Evolutionary conservation across 306 rosid species (phyloP).

Genomic region (Hippophae rhamnoides): DNA sequence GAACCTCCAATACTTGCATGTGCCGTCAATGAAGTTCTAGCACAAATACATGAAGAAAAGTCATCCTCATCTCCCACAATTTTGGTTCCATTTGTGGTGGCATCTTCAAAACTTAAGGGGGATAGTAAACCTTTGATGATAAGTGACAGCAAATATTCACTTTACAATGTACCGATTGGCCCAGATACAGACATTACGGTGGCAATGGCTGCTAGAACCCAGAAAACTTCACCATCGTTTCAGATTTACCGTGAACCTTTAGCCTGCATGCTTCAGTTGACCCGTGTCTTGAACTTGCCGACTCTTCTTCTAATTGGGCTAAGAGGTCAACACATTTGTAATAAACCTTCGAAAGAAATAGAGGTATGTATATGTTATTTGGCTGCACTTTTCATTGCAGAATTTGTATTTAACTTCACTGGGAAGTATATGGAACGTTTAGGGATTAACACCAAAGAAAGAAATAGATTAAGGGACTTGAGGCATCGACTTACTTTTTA

Average conservation of each 20-base stretch:
- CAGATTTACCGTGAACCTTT: slow-evolving; percentile 50
- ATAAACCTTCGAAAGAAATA: slow-evolving; percentile 28
- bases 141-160: slow-evolving; percentile 18
- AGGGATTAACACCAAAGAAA: neutral
- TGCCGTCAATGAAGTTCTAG: slow-evolving; percentile 58
- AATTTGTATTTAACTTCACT: neutral
- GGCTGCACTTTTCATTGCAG: slow-evolving; percentile 6
- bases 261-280: slow-evolving; percentile 67
- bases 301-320: slow-evolving; percentile 53
- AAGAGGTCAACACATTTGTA: slow-evolving; percentile 24
- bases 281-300: slow-evolving; percentile 44
- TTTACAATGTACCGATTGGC: slow-evolving; percentile 46
- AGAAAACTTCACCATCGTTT: slow-evolving; percentile 37
- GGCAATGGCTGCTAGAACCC: slow-evolving; percentile 34
- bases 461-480: too few relatives aligned
- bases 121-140: slow-evolving; percentile 29
- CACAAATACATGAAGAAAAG: slow-evolving; percentile 29
- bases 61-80: slow-evolving; percentile 41
- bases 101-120: slow-evolving; percentile 53
- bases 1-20: slow-evolving; percentile 70
- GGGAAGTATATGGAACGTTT: too few relatives aligned
- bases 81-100: slow-evolving; percentile 46
- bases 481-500: too few relatives aligned
- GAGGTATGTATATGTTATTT: slow-evolving; percentile 32
- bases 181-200: slow-evolving; percentile 40